Conservation (phyloP, 2,329 filamentous ascomycete genomes). For the Aphanoascus verrucosus region DNA sequence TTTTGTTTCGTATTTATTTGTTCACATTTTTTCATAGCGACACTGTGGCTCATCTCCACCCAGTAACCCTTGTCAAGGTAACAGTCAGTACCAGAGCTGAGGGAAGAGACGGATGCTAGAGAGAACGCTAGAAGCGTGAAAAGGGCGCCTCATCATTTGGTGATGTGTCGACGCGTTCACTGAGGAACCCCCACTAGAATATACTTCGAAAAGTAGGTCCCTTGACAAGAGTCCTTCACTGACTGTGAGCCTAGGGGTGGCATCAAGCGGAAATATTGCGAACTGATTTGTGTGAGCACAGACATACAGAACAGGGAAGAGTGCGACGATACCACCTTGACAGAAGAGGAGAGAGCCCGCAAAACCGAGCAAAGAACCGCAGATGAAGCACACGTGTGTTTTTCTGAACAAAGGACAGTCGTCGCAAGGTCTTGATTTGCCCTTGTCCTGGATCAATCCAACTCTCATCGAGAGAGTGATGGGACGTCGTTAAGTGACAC, state of each 20-base stretch:
- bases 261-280: background rate
- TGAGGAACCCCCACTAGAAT: background rate
- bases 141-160: background rate
- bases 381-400: background rate
- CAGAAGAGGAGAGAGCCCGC: background rate
- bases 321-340: slow-evolving; percentile 5
- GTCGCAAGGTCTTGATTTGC: background rate
- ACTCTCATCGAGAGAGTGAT: background rate
- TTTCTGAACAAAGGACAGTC: background rate
- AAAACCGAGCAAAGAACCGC: background rate
- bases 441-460: background rate
- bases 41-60: slow-evolving; percentile 4
- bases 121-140: background rate
- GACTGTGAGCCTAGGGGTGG: background rate
- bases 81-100: background rate
- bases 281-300: background rate
- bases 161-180: background rate
- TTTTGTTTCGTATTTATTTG: background rate
- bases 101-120: background rate
- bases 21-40: slow-evolving; percentile 4
- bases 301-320: slow-evolving; percentile 1
- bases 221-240: background rate
- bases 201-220: background rate
- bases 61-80: slow-evolving; percentile 6
- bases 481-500: background rate